Evolutionary conservation across 176 grass and related monocot species (phyloP), one percentile per base, ranked within the genome.

Genomic region (Triticum dicoccoides): DNA sequence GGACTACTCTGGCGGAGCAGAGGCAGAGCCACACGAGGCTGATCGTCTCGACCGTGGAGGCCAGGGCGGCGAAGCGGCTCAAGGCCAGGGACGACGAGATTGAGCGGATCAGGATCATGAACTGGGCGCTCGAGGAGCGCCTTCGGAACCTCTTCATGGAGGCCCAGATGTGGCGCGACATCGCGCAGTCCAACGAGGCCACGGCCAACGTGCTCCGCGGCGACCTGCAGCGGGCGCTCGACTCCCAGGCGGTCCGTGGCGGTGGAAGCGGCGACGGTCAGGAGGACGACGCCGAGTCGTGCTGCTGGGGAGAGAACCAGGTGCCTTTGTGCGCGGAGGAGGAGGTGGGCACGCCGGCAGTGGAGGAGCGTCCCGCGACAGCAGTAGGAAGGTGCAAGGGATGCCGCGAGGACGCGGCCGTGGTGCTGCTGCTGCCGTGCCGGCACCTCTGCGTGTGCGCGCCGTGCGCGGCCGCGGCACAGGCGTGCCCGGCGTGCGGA

Each of bases 361-460:
- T 25, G 51, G 20, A 30, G 39, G 49, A 52, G 49, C 49, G 49
- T 18, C 49, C 15, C 15, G 14, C 49, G 49, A 18, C 49, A 17
- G 35, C 6, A 62, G 5, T 0, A 4, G 34, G 78, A 18, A 32
- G 66, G n/a, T 92, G 95, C 88, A 61, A 42, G 61, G 32, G 35
- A 29, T 97, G 95, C 82, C 70, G 52, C 33, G 79, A 79, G 23
- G 67, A 74, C 32, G 76, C 58, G 30, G 86, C 89, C 1, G 86
- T 86, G 20, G 92, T 90, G 73, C 84, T 97, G 61, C 49, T 97
- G 5, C 87, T 97, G 75, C 95, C 95, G 34, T 95, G 95, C 70
- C 81, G 91, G 24, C 95, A 97, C 83, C 87, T 97, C 13, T 90
- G 88, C 73, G 81, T 87, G 47, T 97, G 95, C 87, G 76, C 59